These are phyloP conservation scores for Aspergillus fumigatus DNA, from an alignment of 2,329 filamentous ascomycete species.

Conservation along the genomic window DNA sequence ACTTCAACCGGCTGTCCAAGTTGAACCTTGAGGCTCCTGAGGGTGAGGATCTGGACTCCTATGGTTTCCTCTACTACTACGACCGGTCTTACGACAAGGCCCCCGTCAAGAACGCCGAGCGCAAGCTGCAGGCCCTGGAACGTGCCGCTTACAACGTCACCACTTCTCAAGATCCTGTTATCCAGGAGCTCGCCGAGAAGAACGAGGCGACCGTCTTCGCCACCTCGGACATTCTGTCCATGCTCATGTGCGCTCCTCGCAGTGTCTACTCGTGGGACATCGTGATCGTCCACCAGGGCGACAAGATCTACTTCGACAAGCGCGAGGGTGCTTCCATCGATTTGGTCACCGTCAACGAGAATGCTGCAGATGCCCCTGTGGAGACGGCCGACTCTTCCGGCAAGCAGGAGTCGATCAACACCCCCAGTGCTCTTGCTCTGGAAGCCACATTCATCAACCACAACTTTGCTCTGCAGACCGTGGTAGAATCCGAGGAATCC, in stretches of 20 bases:
- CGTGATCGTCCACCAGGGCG: conserved; percentile 84
- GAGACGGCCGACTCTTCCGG: conserved; percentile 67
- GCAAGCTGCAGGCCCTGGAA: conserved; percentile 82
- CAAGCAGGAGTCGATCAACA: conserved; percentile 92
- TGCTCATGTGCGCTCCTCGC: conserved; percentile 97
- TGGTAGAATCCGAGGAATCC: conserved; percentile 70
- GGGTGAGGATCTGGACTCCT: conserved; percentile 90
- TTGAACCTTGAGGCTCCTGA: conserved; percentile 92
- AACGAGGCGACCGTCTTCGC: conserved; percentile 95
- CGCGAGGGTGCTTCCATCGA: conserved; percentile 90
- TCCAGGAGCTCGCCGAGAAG: conserved; percentile 94
- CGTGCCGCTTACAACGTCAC: conserved; percentile 97
- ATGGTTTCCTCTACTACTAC: conserved; percentile 98
- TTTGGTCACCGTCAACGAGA: conserved; percentile 98
- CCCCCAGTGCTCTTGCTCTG: conserved; percentile 84
- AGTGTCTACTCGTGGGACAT: conserved; percentile 99
- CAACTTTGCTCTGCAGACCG: conserved; percentile 96
- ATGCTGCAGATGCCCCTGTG: conserved; percentile 88
- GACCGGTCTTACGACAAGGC: conserved; percentile 93
- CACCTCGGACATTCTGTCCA: conserved; percentile 93
- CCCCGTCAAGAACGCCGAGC: conserved; percentile 81
- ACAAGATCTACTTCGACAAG: conserved; percentile 99
- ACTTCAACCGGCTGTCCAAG: conserved; percentile 92
- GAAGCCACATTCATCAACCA: conserved; percentile 99
- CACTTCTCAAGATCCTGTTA: conserved; percentile 90